Evolutionary conservation across 2,329 filamentous ascomycete genomes (phyloP).

Genomic region (Huntiella moniliformis): DNA sequence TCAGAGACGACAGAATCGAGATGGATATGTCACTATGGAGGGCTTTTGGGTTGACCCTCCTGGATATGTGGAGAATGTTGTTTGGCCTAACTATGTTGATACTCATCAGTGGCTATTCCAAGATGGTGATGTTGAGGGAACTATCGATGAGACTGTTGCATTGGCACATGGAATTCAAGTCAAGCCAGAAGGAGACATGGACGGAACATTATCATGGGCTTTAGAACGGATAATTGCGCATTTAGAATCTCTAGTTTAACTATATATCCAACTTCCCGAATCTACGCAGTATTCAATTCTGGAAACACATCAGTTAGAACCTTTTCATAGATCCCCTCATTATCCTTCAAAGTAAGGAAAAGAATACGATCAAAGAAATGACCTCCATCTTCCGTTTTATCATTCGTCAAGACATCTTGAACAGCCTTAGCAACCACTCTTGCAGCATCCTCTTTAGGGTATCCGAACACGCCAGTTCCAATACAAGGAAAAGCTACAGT

Average conservation of each 20-base stretch:
- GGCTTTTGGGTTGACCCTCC: conserved; percentile 94
- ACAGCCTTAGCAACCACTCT: conserved; percentile 39
- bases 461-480: conserved; percentile 81
- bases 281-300: too few species aligned
- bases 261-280: neutral
- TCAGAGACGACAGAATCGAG: conserved; percentile 44
- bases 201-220: conserved; percentile 46
- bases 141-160: conserved; percentile 21
- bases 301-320: conserved; percentile 32
- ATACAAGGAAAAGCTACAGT: conserved; percentile 69
- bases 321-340: conserved; percentile 44
- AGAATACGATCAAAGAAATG: conserved; percentile 50
- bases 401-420: conserved; percentile 13
- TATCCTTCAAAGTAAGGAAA: conserved; percentile 81
- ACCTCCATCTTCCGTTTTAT: conserved; percentile 37
- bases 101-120: conserved; percentile 70
- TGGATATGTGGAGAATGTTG: conserved; percentile 81
- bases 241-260: neutral
- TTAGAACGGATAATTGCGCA: conserved; percentile 37
- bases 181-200: conserved; percentile 37
- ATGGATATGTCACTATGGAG: conserved; percentile 63
- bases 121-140: conserved; percentile 44
- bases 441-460: conserved; percentile 57
- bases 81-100: conserved; percentile 85
- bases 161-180: conserved; percentile 27